Evolutionary conservation across 306 rosid species (phyloP).

Genomic region (Lagenaria siceraria): DNA sequence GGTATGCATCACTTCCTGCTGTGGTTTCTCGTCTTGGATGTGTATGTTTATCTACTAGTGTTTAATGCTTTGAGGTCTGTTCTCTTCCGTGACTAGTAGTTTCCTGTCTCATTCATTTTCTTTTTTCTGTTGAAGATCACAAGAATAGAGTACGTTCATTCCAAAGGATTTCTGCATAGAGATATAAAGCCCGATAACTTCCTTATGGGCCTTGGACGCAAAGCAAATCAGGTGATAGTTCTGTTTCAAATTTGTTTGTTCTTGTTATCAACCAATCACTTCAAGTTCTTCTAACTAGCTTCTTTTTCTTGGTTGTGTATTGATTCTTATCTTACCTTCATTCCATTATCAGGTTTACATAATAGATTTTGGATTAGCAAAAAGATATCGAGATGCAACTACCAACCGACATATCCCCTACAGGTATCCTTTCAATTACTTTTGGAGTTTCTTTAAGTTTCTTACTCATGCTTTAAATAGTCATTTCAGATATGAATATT

Average conservation of each 20-base stretch:
- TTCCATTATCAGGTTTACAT: constrained; percentile 53
- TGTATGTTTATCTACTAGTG: neutral
- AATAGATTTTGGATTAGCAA: constrained; percentile 91
- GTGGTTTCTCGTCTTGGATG: neutral
- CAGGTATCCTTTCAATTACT: constrained; percentile 28
- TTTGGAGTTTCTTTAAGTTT: neutral
- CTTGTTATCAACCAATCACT: neutral
- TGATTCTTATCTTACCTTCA: neutral
- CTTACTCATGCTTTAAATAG: neutral
- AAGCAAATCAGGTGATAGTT: constrained; percentile 77
- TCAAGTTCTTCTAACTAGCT: neutral
- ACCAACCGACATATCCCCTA: constrained; percentile 90
- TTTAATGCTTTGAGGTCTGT: neutral
- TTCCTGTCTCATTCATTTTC: neutral
- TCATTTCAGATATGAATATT: neutral
- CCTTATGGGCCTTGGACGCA: constrained; percentile 98
- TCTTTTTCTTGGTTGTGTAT: neutral
- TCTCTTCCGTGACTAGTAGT: neutral
- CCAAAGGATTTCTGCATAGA: constrained; percentile 90
- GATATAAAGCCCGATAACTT: constrained; percentile 96
- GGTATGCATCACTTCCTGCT: constrained; percentile 28
- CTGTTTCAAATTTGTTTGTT: neutral
- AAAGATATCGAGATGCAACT: constrained; percentile 69
- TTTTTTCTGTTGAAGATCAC: constrained; percentile 34
- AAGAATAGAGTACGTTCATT: constrained; percentile 83